A percentile compares a stretch with the other conserved stretches of the same genome.
phyloP scores from a whole-genome alignment of 345 rosid genomes.

The Linum lewisii region DNA sequence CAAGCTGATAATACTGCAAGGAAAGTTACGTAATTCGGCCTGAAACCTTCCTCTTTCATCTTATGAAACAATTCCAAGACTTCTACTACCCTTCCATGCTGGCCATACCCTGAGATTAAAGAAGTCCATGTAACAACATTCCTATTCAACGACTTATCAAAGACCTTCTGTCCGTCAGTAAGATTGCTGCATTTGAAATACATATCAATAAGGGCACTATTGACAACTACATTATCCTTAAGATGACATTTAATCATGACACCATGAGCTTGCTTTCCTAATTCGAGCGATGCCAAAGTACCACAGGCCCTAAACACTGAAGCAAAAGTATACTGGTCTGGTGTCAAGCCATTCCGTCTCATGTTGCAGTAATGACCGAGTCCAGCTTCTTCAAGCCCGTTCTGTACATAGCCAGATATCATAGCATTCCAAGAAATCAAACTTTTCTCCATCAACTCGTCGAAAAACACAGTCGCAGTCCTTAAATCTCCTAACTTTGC shows the following conservation, averaged over 20 bases:
- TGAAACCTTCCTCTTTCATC: constrained; percentile 48
- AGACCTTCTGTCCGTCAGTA: constrained; percentile 36
- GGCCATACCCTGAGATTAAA: constrained; percentile 60
- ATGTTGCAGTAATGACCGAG: constrained; percentile 37
- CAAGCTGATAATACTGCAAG: constrained; percentile 65
- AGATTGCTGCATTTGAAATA: constrained; percentile 65
- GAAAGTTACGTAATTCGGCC: constrained; percentile 59
- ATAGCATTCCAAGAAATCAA: constrained; percentile 50
- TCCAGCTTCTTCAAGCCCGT: constrained; percentile 35
- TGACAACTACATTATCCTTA: constrained; percentile 41
- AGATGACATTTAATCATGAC: constrained; percentile 38
- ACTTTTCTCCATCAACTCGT: constrained; percentile 18
- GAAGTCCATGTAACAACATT: constrained; percentile 65
- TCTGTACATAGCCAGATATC: constrained; percentile 52
- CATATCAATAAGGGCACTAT: constrained; percentile 66
- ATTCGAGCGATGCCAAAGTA: constrained; percentile 46
- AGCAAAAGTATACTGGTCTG: constrained; percentile 66
- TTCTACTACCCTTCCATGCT: constrained; percentile 49
- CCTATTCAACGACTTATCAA: constrained; percentile 28
- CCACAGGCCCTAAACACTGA: constrained; percentile 59
- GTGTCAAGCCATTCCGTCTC: constrained; percentile 35
- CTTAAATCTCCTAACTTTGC: constrained; percentile 42
- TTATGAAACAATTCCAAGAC: constrained; percentile 50
- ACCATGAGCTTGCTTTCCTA: constrained; percentile 52
- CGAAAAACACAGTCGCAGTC: constrained; percentile 33